Base-by-base conservation (phyloP, 441 rosid genomes). In the Croton setiger region DNA sequence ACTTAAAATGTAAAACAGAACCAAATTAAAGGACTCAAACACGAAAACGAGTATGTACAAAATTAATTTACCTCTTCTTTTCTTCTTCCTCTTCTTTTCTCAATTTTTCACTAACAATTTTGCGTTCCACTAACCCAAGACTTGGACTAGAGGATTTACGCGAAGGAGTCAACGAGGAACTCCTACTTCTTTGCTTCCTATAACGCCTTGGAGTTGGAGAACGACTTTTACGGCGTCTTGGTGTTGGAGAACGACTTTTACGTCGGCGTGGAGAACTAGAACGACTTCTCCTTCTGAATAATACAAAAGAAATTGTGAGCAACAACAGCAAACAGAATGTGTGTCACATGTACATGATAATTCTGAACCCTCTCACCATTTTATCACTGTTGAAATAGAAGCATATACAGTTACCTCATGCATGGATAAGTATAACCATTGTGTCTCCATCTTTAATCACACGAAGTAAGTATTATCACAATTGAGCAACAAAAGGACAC, bases 381-480 rank as follows among this genome's bases (percentile, higher is more conserved):
- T 70, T n/a, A 71, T 58, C 78, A 79, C 76, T 75, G 71, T 68
- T 72, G 74, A 77, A 78, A 72, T 62, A 74, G 79, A 84, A 91
- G 86, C 84, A 83, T 79, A 76, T 82, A 82, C 87, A 88, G 86
- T 92, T 95, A 89, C 99, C 98, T 89, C 97, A 85, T 64, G 83
- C 85, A 88, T 75, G 85, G 92, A 82, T 81, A 86, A 86, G 96
- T 82, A 83, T 62, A 73, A 88, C 77, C 88, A 83, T 79, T 69
- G 76, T 79, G 78, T 76, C 98, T 87, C 99, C 99, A 90, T 83
- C 96, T 79, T 88, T 92, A 83, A 88, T 83, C 98, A 95, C 83
- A 95, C 47, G 96, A 87, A 83, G 98, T 86, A 87, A 96, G 85
- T 84, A 90, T 88, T 68, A 86, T 87, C 88, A 89, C 77, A 86